Conservation (phyloP, 1,284 basidiomycete species). For the Microbotryum silenes-acaulis region DNA sequence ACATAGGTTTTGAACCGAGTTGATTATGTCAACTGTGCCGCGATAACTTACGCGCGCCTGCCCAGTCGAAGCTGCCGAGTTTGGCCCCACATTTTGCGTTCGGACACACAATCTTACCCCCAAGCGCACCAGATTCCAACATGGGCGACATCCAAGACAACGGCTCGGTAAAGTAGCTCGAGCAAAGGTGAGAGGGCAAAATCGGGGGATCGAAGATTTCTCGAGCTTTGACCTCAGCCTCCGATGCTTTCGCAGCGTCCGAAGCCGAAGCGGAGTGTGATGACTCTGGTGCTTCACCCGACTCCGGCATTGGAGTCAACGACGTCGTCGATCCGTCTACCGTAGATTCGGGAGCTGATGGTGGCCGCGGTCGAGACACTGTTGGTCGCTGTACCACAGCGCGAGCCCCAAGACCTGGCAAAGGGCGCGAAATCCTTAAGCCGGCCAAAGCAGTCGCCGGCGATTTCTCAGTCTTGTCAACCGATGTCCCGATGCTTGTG, state of each 20-base stretch:
- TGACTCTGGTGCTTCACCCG: too few relatives aligned
- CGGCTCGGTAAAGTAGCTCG: constrained; percentile 93
- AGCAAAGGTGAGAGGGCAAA: constrained; percentile 40
- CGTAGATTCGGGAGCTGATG: neutral
- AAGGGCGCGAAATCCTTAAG: constrained; percentile 4
- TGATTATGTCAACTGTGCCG: too few relatives aligned
- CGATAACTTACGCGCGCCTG: constrained; percentile 53
- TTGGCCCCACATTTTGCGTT: constrained; percentile 82
- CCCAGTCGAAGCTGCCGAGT: constrained; percentile 95
- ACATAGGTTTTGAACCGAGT: too few relatives aligned
- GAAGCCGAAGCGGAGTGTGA: too few relatives aligned
- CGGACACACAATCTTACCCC: constrained; percentile 84
- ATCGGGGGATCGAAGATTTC: constrained; percentile 10
- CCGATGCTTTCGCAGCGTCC: too few relatives aligned
- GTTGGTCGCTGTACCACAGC: constrained; percentile 7
- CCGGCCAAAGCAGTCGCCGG: constrained; percentile 10
- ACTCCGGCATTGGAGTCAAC: too few relatives aligned
- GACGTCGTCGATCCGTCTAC: too few relatives aligned
- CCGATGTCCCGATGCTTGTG: too few relatives aligned
- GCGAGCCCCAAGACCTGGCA: constrained; percentile 2
- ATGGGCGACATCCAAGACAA: constrained; percentile 88
- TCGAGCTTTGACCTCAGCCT: too few relatives aligned
- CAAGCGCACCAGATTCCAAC: constrained; percentile 62
- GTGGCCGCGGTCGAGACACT: constrained; percentile 2
- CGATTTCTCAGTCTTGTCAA: too few relatives aligned